Evolutionary conservation across 495 filamentous ascomycete genomes (phyloP), one percentile per base, ranked within the genome.

Genomic region (Penicillium atrosanguineum): DNA sequence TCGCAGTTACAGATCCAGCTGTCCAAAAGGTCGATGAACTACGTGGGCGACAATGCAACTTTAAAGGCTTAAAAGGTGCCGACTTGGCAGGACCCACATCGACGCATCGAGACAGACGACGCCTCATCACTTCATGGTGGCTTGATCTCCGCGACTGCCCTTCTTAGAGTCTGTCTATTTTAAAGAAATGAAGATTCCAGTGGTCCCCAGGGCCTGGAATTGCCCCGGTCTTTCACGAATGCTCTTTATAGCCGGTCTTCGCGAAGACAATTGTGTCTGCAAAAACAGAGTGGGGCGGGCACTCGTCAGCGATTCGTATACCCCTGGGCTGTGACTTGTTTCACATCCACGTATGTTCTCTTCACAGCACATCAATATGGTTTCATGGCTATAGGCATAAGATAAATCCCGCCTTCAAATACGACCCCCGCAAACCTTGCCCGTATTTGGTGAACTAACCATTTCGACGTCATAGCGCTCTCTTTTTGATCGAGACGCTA

Each of bases 221-320:
- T 18, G 8, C 6, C 16, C 39, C 16, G 16, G 2, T 42, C 3
- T 1, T 19, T 5, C 23, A 8, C 11, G 7, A 21, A 28, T 14
- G 6, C 21, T 42, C 44, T 52, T 41, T 26, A 37, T 40, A 4
- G 12, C 12, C 11, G 14, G 7, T 34, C 31, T 14, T 23, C 2
- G 9, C 12, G 12, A 34, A 34, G 31, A 34, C 11, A 34, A 3
- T 12, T 12, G 14, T 12, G 31, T 14, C 31, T 7, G 48, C 29
- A 21, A 28, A 39, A 20, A 16, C 31, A 25, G 7, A 36, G 57
- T 56, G 57, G 57, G 48, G 52, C 57, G 29, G 16, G 26, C 16
- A 43, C 39, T 56, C 52, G 53, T 56, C 57, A 60, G 53, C 53
- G n/a, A 44, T 55, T 60, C 45, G 48, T 42, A 18, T 41, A 4